Base-by-base conservation (phyloP, 1,139 yeast genomes). In the Suzukiozyma palmioleophila region DNA sequence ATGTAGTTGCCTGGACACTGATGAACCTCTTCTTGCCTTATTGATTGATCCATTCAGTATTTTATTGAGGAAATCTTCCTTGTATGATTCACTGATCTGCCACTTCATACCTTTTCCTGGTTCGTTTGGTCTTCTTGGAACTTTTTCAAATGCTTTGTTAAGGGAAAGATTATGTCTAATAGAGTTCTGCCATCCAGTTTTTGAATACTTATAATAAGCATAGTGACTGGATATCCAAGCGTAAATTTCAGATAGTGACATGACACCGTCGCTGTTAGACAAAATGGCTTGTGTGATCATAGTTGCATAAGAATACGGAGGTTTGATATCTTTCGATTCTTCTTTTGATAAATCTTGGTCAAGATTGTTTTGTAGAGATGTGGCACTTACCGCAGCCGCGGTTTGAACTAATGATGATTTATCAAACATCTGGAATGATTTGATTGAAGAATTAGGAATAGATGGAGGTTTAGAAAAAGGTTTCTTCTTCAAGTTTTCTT, bases 41-140 rank as follows among this genome's bases (percentile, higher is more conserved):
- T 80, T 77, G 38, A 84, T 64, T 26, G 84, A 76, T 10, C 92
- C 97, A 46, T 77, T 81, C 46, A 77, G 79, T 60, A 90, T 81
- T 63, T 88, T 86, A 49, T 73, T 78, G 57, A 89, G 66, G 52
- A 89, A 90, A 48, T 94, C 98, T 39, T 81, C 82, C 53, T 85
- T 84, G 57, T 85, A 89, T 36, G 82, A 71, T 33, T 86, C 94
- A 48, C 89, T 81, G 43, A 92, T 90, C 64, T 89, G 95, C 99
- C 99, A 92, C 64, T 92, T 92, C 95, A 92, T 92, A 47, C 98
- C 98, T 61, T 92, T 92, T 25, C 99, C 98, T 0, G 98, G 97
- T 62, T 92, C 97, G 59, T 88, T 85, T 14, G 95, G 92, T 59
- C 87, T 79, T 54, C 98, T 75, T 21, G 98, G 96, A 21, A 90